Conservation (phyloP, 805 yeast genomes). For the Saturnispora silvae region DNA sequence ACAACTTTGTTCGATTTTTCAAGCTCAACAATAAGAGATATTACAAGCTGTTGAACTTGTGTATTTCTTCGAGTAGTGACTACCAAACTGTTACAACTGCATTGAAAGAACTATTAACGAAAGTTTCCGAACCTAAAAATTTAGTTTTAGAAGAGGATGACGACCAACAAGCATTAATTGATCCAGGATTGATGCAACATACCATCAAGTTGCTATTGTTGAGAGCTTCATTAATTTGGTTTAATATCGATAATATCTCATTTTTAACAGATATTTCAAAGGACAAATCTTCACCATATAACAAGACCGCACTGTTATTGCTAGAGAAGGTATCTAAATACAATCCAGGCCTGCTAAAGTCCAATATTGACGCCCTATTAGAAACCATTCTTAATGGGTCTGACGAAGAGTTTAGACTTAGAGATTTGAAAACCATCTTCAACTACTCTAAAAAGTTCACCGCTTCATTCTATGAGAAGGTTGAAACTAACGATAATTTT, state of each 20-base stretch:
- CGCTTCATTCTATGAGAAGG: slow-evolving; percentile 28
- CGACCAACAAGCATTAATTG: slow-evolving; percentile 24
- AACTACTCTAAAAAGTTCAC: slow-evolving; percentile 45
- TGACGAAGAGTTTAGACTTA: slow-evolving; percentile 14
- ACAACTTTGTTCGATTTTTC: slow-evolving; percentile 42
- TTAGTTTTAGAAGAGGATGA: too few relatives aligned
- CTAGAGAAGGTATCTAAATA: slow-evolving; percentile 48
- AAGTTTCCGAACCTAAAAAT: slow-evolving; percentile 40
- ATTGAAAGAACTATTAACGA: slow-evolving; percentile 49
- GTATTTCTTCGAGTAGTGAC: slow-evolving; percentile 44
- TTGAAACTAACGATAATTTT: slow-evolving; percentile 32
- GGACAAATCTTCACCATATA: slow-evolving; percentile 21
- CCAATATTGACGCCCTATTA: slow-evolving; percentile 43
- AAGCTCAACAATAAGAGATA: slow-evolving; percentile 49
- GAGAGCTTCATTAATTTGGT: slow-evolving; percentile 49
- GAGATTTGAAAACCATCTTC: slow-evolving; percentile 48
- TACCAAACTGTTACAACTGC: slow-evolving; percentile 50
- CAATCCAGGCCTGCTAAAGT: slow-evolving; percentile 54
- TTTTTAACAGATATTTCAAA: slow-evolving; percentile 39
- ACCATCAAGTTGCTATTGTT: slow-evolving; percentile 49
- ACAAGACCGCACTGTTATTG: slow-evolving; percentile 37
- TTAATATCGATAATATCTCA: slow-evolving; percentile 54
- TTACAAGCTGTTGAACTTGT: slow-evolving; percentile 42
- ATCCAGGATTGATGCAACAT: slow-evolving; percentile 39
- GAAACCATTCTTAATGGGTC: slow-evolving; percentile 12